Base-by-base conservation (phyloP, 208 protist species). In the Trypanosoma cruzi region DNA sequence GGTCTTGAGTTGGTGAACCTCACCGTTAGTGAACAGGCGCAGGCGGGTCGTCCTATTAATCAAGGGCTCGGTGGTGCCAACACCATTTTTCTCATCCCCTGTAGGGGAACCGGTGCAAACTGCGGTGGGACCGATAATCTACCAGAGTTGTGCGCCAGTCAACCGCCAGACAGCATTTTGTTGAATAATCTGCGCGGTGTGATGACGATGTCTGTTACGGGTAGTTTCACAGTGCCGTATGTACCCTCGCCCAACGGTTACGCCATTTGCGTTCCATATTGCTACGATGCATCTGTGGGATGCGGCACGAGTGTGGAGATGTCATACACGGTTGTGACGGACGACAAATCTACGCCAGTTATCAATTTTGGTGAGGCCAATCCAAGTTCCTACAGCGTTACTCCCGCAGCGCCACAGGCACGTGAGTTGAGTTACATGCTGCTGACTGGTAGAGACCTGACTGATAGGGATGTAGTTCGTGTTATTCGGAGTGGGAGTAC, bases 211-310 rank as follows among this genome's bases (percentile, higher is more conserved):
- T 37, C 8, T 20, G 61, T 78, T 10, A 78, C 34, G 3, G 77
- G 70, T 20, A 74, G 50, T 68, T 90, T 97, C 68, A 73, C 73
- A 4, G 88, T 89, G 2, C 89, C 89, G 8, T 90, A 89, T 73
- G 40, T 64, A 7, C 84, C 86, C 0, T 68, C 64, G 48, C 32
- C 59, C 1, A 48, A 11, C 37, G 86, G 86, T 16, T 97, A 94
- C 78, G 81, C 75, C 36, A 66, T 93, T 7, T 97, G 92, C 61
- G 79, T 93, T 16, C 89, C 92, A 22, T 97, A 97, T 80, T 97
- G 89, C 73, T 64, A 48, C 68, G 67, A 59, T 34, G 65, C 53
- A 26, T 26, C 57, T 6, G 71, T 59, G 10, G 65, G 57, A 31
- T 74, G 76, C 53, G 42, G 79, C 18, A 60, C 37, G 22, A 32